Base-by-base conservation (phyloP, 2,329 filamentous ascomycete species). In the Aureobasidium musti region DNA sequence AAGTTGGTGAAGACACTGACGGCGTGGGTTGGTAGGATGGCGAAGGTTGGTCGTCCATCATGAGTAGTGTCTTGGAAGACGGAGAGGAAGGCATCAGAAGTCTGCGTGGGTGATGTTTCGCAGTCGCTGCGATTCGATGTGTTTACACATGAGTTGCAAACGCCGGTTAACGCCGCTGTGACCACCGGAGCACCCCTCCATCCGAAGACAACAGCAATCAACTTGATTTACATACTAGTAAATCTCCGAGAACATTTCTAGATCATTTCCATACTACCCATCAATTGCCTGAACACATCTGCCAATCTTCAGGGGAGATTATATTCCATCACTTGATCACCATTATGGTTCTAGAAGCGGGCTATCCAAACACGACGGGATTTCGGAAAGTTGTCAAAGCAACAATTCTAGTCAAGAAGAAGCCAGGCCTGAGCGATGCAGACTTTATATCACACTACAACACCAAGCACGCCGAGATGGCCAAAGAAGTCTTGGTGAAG, bases 321-420 rank as follows among this genome's bases (percentile, higher is more conserved):
- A 21, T 5, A n/a, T 33, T 5, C 3, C 28, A 52, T n/a, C 28
- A 11, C 8, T n/a, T 28, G 2, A n/a, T 7, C 35, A 43, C 23
- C 39, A 47, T 17, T 28, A 78, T 77, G 76, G 76, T 77, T 14
- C 73, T 81, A 60, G 76, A 80, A 73, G 78, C 80, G 33, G 79
- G 80, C 61, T 81, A 82, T 67, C 74, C 79, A 13, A 74, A 76
- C 69, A 80, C 79, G 0, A 76, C 73, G 23, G 79, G 79, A 65
- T 82, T 82, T 71, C 77, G 79, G 65, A 81, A 80, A 70, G 79
- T 82, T 28, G 77, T 79, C 68, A 81, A 81, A 72, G 79, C 75
- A 47, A 80, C 79, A 14, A 78, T 82, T 45, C 71, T 81, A 63
- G 75, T 82, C 57, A 80, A 80, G 71, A 82, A 82, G 73, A 81